These are phyloP conservation scores for Hypoxylon lenormandii DNA, from an alignment of 495 filamentous ascomycete species.

Conservation along the genomic window DNA sequence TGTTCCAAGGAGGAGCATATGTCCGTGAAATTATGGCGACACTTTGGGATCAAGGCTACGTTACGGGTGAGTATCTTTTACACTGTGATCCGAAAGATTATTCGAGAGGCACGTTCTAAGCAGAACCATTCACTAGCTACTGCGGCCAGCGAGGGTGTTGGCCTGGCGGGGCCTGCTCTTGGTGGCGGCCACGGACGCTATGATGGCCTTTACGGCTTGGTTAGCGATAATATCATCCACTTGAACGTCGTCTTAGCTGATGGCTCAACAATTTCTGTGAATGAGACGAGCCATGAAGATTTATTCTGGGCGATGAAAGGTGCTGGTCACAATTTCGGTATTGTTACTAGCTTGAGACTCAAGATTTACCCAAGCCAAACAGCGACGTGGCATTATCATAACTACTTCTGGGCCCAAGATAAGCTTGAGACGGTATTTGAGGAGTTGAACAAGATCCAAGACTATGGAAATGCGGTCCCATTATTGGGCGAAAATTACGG, in stretches of 20 bases:
- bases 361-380: constrained; percentile 46
- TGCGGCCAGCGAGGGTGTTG: constrained; percentile 67
- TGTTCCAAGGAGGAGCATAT: constrained; percentile 50
- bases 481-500: constrained; percentile 58
- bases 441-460: constrained; percentile 41
- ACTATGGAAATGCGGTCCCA: constrained; percentile 51
- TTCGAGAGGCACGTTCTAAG: too few species aligned
- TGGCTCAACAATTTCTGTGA: constrained; percentile 55
- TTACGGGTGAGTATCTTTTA: constrained; percentile 44
- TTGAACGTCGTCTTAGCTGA: constrained; percentile 64
- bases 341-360: constrained; percentile 56
- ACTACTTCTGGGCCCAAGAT: constrained; percentile 57
- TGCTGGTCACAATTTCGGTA: constrained; percentile 68
- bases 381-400: constrained; percentile 55
- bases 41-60: constrained; percentile 57
- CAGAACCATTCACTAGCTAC: constrained; percentile 51
- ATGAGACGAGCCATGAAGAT: constrained; percentile 52
- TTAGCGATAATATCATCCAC: constrained; percentile 62
- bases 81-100: not conserved
- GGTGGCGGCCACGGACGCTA: constrained; percentile 72
- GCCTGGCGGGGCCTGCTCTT: constrained; percentile 64
- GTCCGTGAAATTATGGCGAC: not conserved
- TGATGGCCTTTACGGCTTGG: constrained; percentile 66
- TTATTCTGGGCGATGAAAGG: constrained; percentile 66
- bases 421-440: constrained; percentile 50